These are phyloP conservation scores for Physcomitrium patens DNA, from an alignment of 225 moss, liverwort and hornwort species.

Conservation along the genomic window DNA sequence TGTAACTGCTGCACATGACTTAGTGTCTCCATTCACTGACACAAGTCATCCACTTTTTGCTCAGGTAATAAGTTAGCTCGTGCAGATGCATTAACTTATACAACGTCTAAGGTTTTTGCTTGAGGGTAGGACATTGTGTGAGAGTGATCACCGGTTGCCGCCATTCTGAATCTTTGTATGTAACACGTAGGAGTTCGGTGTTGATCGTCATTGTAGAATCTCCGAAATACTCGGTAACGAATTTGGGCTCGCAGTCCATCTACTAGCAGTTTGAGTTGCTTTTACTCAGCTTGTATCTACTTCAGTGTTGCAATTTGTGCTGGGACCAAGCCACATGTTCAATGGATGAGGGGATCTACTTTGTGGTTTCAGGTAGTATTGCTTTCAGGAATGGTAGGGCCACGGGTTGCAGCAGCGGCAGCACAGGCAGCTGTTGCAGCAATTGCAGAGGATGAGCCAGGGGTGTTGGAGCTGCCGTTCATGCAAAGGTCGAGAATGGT, in stretches of 20 bases:
- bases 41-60: slow-evolving; percentile 82
- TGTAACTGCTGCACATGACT: slow-evolving; percentile 37
- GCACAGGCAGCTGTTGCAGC: slow-evolving; percentile 86
- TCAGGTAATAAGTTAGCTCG: slow-evolving; percentile 56
- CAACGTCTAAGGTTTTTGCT: not conserved
- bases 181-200: not conserved
- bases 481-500: slow-evolving; percentile 45
- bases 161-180: not conserved
- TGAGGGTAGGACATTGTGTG: not conserved
- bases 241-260: no score
- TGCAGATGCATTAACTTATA: not conserved
- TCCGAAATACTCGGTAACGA: no score
- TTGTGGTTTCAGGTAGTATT: slow-evolving; percentile 75
- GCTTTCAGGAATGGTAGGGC: slow-evolving; percentile 83
- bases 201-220: no score
- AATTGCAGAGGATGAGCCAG: slow-evolving; percentile 85
- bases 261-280: no score
- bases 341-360: not conserved
- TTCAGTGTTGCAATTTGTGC: no score
- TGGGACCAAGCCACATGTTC: no score
- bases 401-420: slow-evolving; percentile 92
- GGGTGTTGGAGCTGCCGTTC: slow-evolving; percentile 62
- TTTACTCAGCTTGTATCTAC: no score
- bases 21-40: slow-evolving; percentile 74
- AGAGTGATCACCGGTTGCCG: not conserved